Evolutionary conservation across 2,329 filamentous ascomycete species (phyloP).

Genomic region (Neofusicoccum sp.): DNA sequence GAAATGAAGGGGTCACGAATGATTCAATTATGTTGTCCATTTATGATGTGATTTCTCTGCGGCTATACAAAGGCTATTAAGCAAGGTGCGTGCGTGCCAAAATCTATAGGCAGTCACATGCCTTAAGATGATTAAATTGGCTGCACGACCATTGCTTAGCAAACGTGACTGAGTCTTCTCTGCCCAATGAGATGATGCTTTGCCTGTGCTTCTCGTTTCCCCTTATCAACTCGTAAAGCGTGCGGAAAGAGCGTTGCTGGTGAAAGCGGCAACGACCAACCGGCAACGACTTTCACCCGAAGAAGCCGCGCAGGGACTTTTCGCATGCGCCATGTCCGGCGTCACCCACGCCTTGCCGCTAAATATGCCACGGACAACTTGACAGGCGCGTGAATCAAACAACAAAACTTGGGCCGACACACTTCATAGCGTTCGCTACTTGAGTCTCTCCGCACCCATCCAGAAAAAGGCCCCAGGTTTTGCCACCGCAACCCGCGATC

Average conservation of each 20-base stretch:
- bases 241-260: not conserved
- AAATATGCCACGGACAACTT: not conserved
- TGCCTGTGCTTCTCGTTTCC: no score
- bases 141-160: no score
- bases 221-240: no score
- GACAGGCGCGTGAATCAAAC: not conserved
- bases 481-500: not conserved
- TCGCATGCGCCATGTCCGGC: not conserved
- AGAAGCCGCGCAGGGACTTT: not conserved
- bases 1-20: constrained; percentile 15
- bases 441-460: no score
- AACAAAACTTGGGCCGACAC: not conserved
- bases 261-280: no score
- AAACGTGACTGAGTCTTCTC: no score
- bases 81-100: no score
- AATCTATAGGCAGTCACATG: no score
- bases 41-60: no score
- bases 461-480: not conserved
- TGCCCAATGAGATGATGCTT: no score
- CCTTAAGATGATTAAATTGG: no score
- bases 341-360: not conserved
- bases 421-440: not conserved
- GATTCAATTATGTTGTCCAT: not conserved
- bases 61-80: no score
- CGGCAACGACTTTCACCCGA: not conserved